A percentile compares a stretch with the other conserved stretches of the same genome.
These are phyloP conservation scores for Zymoseptoria pseudotritici DNA, from an alignment of 2,329 filamentous ascomycete genomes.

Conservation along the genomic window DNA sequence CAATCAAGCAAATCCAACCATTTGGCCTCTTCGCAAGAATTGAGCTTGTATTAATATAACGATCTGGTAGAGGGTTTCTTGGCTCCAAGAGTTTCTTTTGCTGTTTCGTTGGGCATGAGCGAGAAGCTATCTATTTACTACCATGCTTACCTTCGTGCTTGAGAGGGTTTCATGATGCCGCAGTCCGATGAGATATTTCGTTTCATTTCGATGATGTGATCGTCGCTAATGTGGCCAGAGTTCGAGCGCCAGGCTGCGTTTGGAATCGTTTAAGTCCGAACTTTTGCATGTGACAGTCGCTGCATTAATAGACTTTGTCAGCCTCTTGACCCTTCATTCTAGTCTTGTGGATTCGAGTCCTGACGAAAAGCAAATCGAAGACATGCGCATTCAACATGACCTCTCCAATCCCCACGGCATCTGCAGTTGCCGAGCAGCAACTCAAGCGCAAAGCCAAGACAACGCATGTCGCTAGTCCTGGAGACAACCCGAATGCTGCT, in stretches of 20 bases:
- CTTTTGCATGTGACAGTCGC: not conserved
- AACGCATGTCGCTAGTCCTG: not conserved
- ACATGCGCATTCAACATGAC: not conserved
- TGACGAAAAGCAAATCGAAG: not conserved
- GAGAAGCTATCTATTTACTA: not conserved
- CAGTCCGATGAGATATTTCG: not conserved
- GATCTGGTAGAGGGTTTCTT: not conserved
- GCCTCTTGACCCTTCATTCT: not conserved
- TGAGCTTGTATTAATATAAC: not conserved
- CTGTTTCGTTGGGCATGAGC: not conserved
- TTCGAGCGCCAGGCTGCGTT: not conserved
- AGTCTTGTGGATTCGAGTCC: not conserved
- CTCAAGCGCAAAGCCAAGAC: not conserved
- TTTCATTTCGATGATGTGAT: not conserved
- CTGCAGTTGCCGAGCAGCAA: not conserved
- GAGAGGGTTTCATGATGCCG: not conserved
- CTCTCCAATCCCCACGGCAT: not conserved
- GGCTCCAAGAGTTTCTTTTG: not conserved
- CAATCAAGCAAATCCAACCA: not conserved
- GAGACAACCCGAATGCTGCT: not conserved
- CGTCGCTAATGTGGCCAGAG: not conserved
- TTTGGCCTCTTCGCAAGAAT: not conserved
- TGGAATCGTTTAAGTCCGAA: not conserved
- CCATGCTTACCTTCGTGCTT: too few relatives aligned
- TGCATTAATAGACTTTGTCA: not conserved